Evolutionary conservation across 441 rosid species (phyloP).

Genomic region (Populus hybrid): DNA sequence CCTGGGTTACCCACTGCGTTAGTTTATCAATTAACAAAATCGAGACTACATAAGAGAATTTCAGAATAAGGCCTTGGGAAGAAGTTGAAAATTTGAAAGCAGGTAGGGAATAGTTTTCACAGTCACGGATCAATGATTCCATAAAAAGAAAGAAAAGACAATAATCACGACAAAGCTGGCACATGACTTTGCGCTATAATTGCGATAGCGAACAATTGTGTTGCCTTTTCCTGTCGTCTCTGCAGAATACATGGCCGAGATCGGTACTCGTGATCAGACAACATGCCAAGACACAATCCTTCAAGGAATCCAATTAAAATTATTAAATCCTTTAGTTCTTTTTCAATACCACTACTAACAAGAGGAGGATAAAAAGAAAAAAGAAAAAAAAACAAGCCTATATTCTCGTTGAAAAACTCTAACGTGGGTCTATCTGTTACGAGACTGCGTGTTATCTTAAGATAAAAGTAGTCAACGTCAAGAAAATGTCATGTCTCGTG

Average conservation of each 20-base stretch:
- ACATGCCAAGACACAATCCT: slow-evolving; percentile 11
- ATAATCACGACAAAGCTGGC: slow-evolving; percentile 34
- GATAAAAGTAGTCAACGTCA: slow-evolving; percentile 12
- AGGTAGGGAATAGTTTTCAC: neutral
- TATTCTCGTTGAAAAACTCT: too few species aligned
- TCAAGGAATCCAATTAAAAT: slow-evolving; percentile 3
- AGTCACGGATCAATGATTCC: slow-evolving; percentile 38
- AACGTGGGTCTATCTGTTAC: neutral
- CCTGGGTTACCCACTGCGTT: neutral
- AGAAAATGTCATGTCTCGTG: neutral
- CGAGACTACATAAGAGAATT: neutral
- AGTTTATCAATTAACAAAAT: neutral
- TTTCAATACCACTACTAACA: too few species aligned
- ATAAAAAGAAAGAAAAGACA: slow-evolving; percentile 26
- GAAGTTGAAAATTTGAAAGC: slow-evolving; percentile 5
- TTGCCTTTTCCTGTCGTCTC: neutral
- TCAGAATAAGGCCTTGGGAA: neutral
- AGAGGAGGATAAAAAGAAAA: too few species aligned
- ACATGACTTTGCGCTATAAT: slow-evolving; percentile 28
- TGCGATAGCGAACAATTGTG: slow-evolving; percentile 23
- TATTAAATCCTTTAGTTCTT: neutral
- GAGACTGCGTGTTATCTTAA: slow-evolving; percentile 11
- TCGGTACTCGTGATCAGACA: slow-evolving; percentile 5
- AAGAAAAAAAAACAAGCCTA: too few species aligned
- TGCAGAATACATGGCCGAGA: slow-evolving; percentile 9